These are phyloP conservation scores for Xerocomus nothofagi DNA, from an alignment of 1,284 basidiomycete species.

Conservation along the genomic window DNA sequence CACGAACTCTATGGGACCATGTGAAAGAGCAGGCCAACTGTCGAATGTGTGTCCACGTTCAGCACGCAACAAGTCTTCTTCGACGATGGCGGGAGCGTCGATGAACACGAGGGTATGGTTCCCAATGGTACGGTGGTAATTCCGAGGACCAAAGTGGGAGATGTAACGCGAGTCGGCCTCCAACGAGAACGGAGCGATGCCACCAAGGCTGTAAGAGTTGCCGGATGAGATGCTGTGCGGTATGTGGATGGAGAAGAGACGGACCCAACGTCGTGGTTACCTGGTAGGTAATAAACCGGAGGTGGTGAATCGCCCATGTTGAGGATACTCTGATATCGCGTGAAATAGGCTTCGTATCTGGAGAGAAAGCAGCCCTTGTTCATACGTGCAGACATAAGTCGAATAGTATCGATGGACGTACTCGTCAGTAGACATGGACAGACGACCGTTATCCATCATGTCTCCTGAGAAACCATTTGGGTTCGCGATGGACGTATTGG, in stretches of 20 bases:
- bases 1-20: constrained; percentile 73
- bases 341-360: constrained; percentile 63
- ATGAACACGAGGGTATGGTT: constrained; percentile 73
- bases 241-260: constrained; percentile 14
- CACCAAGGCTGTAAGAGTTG: constrained; percentile 45
- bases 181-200: constrained; percentile 49
- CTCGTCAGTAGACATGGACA: constrained; percentile 60
- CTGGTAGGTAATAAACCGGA: constrained; percentile 70
- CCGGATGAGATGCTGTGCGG: constrained; percentile 1
- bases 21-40: constrained; percentile 57
- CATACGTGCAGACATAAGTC: background rate
- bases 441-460: constrained; percentile 77
- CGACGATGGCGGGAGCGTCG: constrained; percentile 70
- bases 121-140: constrained; percentile 49
- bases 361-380: constrained; percentile 18
- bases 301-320: constrained; percentile 39
- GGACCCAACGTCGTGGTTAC: constrained; percentile 84
- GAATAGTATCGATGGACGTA: constrained; percentile 41
- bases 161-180: constrained; percentile 52
- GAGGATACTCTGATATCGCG: constrained; percentile 67
- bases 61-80: constrained; percentile 74
- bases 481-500: constrained; percentile 29
- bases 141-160: constrained; percentile 57
- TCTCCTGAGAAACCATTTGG: constrained; percentile 42
- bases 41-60: constrained; percentile 51